Base-by-base conservation (phyloP, 441 rosid species). In the Populus hybrid region DNA sequence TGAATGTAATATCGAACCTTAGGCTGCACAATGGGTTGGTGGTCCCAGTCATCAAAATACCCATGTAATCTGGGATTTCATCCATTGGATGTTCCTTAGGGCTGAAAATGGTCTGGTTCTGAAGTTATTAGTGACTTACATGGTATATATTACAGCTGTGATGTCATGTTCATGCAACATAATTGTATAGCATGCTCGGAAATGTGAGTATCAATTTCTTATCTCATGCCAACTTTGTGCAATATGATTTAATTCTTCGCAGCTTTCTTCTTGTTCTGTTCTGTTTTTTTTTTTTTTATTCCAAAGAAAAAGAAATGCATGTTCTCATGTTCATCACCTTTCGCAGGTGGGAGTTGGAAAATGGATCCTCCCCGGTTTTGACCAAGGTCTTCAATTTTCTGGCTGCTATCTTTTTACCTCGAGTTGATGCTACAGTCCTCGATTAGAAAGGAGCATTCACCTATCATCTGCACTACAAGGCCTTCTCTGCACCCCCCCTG, bases 341-440 rank as follows among this genome's bases (percentile, higher is more conserved):
- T 74, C 23, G 68, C 83, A 81, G 84, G 73, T 81, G 78, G 45
- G 69, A 61, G 64, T n/a, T 36, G 28, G 69, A 38, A 72, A 61
- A 74, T 56, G 73, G 73, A 70, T 66, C 68, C 69, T 40, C 74
- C 18, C 29, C 26, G 59, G 40, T 74, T 76, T 76, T 76, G 67
- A 72, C 76, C 42, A 59, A 50, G 64, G 23, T 18, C 61, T 12
- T 63, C 63, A 77, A 71, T 72, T 73, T 74, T 78, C 59, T 64
- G 74, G 36, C 50, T 26, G 63, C 61, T 65, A 4, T 50, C 36
- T 29, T 29, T 24, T 70, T 72, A 9, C 75, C 29, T 72, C 24
- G 28, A 35, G 71, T 56, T 31, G 80, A 31, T 6, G 76, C 73
- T 61, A 77, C 65, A 14, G 63, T 71, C 23, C 24, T 31, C 6